Percentiles rank a stretch among this genome's conserved stretches.
Evolutionary conservation across 176 grass and related monocot genomes (phyloP).

Genomic region (Guadua angustifolia): DNA sequence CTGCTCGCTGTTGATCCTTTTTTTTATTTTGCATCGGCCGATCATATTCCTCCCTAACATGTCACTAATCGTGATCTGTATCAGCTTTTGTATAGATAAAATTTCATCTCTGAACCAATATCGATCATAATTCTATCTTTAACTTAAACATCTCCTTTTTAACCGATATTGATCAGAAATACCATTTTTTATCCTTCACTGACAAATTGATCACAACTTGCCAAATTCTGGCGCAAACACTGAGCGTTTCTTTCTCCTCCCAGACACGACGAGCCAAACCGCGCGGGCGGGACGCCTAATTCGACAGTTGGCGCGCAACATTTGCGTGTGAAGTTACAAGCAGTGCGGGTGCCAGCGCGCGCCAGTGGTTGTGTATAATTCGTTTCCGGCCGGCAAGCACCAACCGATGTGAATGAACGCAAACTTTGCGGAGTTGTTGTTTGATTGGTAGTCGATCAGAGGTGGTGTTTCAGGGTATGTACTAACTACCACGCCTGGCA

Average conservation of each 20-base stretch:
- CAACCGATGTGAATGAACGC: slow-evolving; percentile 15
- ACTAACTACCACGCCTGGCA: not conserved
- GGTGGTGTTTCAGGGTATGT: not conserved
- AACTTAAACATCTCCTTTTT: too few species aligned
- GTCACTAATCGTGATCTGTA: too few species aligned
- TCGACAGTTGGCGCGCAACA: slow-evolving; percentile 25
- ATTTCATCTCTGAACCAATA: too few species aligned
- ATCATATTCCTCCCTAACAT: too few species aligned
- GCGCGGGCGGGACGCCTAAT: not conserved
- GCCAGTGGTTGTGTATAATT: not conserved
- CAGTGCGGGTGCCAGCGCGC: too few species aligned
- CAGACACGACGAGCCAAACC: not conserved
- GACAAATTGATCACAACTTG: too few species aligned
- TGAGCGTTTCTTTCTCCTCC: not conserved
- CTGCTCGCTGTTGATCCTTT: too few species aligned
- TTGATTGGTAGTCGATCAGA: not conserved
- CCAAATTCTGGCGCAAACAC: not conserved
- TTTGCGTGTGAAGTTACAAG: not conserved
- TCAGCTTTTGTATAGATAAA: too few species aligned
- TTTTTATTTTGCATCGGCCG: too few species aligned
- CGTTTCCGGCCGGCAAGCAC: slow-evolving; percentile 1
- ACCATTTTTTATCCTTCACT: too few species aligned
- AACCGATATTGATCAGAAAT: too few species aligned
- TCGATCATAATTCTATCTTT: too few species aligned
- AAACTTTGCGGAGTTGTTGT: not conserved